Percentiles rank a stretch among this genome's conserved stretches.
These are phyloP conservation scores for Neurospora sp. DNA, from an alignment of 495 filamentous ascomycete genomes.

Conservation along the genomic window DNA sequence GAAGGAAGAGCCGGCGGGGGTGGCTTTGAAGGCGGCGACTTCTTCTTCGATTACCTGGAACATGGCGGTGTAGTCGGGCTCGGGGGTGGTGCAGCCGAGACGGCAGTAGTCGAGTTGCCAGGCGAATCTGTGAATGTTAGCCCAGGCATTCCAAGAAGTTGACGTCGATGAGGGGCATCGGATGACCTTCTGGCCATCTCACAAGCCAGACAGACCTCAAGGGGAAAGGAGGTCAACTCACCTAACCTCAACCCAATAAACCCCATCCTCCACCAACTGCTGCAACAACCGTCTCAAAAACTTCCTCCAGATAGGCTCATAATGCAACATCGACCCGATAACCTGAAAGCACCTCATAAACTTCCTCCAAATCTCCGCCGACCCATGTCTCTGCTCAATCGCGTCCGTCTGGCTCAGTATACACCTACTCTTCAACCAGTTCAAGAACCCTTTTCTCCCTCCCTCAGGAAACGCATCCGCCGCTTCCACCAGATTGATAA, in stretches of 20 bases:
- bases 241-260: conserved; percentile 68
- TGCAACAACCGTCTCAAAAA: conserved; percentile 59
- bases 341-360: conserved; percentile 61
- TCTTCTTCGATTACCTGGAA: conserved; percentile 67
- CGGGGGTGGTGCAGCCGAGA: conserved; percentile 46
- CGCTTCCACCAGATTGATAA: conserved; percentile 49
- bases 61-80: conserved; percentile 53
- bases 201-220: neutral
- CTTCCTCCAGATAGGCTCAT: conserved; percentile 81
- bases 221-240: conserved; percentile 10
- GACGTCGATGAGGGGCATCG: neutral
- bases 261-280: conserved; percentile 61
- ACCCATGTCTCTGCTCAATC: conserved; percentile 68
- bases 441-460: conserved; percentile 58
- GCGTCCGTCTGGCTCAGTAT: conserved; percentile 61
- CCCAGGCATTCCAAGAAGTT: neutral
- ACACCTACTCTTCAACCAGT: conserved; percentile 68
- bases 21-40: conserved; percentile 60
- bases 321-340: conserved; percentile 63
- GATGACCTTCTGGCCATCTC: neutral
- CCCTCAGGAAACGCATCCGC: conserved; percentile 64
- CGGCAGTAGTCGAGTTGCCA: conserved; percentile 53
- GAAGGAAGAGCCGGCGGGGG: conserved; percentile 56
- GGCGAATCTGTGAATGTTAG: conserved; percentile 31
- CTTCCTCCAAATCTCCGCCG: conserved; percentile 69